Evolutionary conservation across 2,329 filamentous ascomycete species (phyloP).

Genomic region (Ophiostoma perfectum): DNA sequence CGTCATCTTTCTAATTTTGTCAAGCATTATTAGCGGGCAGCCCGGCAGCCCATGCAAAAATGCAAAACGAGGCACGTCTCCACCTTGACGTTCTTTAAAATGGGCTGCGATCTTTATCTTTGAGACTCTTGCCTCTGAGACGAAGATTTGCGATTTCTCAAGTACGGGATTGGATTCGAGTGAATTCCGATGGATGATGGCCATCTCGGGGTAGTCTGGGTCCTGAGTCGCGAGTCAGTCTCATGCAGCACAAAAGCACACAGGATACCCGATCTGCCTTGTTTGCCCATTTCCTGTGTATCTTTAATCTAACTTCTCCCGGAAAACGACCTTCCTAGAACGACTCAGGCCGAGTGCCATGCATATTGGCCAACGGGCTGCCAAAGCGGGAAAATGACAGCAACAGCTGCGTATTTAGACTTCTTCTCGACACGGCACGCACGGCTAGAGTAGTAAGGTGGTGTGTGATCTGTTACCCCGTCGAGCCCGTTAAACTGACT

Average conservation of each 20-base stretch:
- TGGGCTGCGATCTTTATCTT: slow-evolving; percentile 1
- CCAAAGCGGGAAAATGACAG: slow-evolving; percentile 1
- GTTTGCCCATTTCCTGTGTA: neutral
- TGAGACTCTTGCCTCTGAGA: neutral
- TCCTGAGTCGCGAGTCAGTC: neutral
- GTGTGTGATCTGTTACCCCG: too few relatives aligned
- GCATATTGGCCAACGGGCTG: neutral
- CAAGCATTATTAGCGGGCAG: neutral
- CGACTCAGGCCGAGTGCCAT: neutral
- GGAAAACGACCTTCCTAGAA: neutral
- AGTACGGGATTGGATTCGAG: neutral
- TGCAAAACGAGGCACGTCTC: neutral
- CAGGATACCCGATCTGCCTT: neutral
- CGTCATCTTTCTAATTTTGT: too few relatives aligned
- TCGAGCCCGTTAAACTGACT: neutral
- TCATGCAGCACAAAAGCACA: neutral
- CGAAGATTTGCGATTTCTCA: neutral
- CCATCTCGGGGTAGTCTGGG: neutral
- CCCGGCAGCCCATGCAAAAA: neutral
- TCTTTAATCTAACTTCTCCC: neutral
- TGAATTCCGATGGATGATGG: neutral
- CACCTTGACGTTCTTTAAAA: neutral
- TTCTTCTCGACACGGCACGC: too few relatives aligned
- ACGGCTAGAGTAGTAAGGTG: too few relatives aligned
- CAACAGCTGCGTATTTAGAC: neutral